Evolutionary conservation across 164 flowering plant genomes (phyloP).

Genomic region (Stephania yunnanensis): DNA sequence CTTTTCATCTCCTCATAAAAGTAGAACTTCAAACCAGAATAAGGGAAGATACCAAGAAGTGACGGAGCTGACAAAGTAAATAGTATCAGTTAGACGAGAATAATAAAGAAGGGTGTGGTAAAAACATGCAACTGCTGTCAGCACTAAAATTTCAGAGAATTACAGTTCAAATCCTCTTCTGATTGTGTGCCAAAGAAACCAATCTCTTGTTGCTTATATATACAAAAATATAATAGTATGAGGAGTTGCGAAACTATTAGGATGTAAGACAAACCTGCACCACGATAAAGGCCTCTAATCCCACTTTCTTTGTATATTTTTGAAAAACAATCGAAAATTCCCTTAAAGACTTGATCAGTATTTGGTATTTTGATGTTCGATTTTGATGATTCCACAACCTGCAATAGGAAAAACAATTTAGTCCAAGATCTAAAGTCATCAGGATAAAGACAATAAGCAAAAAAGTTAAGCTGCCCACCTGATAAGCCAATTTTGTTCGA

Average conservation of each 20-base stretch:
- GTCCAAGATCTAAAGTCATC: background rate
- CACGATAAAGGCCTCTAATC: conserved; percentile 81
- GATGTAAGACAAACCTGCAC: conserved; percentile 57
- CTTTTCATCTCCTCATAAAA: conserved; percentile 95
- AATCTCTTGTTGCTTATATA: background rate
- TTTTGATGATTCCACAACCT: conserved; percentile 63
- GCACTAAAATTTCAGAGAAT: no score
- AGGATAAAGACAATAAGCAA: background rate
- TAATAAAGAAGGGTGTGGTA: background rate
- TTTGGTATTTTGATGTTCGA: conserved; percentile 29
- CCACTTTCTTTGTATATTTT: conserved; percentile 73
- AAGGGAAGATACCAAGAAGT: conserved; percentile 95
- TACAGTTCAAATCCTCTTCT: background rate
- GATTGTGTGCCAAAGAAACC: background rate
- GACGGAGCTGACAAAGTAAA: conserved; percentile 70
- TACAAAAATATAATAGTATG: background rate
- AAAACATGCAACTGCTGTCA: background rate
- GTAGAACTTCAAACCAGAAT: conserved; percentile 92
- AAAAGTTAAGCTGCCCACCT: conserved; percentile 39
- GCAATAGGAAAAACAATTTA: conserved; percentile 16
- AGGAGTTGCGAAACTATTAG: background rate
- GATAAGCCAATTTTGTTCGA: conserved; percentile 92
- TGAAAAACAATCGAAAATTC: conserved; percentile 77
- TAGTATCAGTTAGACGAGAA: conserved; percentile 5
- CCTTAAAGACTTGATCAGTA: conserved; percentile 55